phyloP scores from a whole-genome alignment of 78 protist genomes.

The Dictyostelium citrinum region DNA sequence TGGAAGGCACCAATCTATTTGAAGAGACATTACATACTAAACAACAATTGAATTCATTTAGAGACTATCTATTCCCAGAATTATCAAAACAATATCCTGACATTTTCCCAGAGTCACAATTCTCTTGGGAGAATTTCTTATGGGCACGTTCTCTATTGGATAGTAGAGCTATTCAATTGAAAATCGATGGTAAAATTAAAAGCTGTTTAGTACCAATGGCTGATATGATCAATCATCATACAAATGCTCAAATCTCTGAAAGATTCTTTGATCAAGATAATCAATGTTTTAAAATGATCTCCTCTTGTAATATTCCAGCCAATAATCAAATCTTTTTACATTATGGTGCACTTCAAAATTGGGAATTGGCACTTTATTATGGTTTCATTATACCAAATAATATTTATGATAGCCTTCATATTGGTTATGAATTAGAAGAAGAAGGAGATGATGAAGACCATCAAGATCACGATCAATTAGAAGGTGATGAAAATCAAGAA shows the following conservation, averaged over 20 bases:
- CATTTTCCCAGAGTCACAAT: constrained; percentile 51
- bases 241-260: constrained; percentile 58
- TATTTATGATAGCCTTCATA: constrained; percentile 43
- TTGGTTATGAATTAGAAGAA: constrained; percentile 56
- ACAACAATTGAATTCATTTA: constrained; percentile 43
- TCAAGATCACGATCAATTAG: too few species aligned
- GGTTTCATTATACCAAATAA: constrained; percentile 67
- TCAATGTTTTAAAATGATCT: constrained; percentile 33
- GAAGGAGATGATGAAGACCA: constrained; percentile 12
- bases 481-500: background rate
- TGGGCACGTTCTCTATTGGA: constrained; percentile 77
- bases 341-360: constrained; percentile 74
- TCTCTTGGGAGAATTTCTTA: constrained; percentile 59
- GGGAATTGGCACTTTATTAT: constrained; percentile 67
- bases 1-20: constrained; percentile 69
- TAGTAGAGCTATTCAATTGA: constrained; percentile 71
- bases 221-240: constrained; percentile 77
- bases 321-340: constrained; percentile 51
- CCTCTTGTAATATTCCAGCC: constrained; percentile 31
- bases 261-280: constrained; percentile 34
- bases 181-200: constrained; percentile 56
- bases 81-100: constrained; percentile 73
- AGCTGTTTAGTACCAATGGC: constrained; percentile 74
- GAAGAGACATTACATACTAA: constrained; percentile 46
- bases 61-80: constrained; percentile 68